Evolutionary conservation across 1,284 basidiomycete species (phyloP), one percentile per base, ranked within the genome.

Genomic region (Ceratobasidium sp.): DNA sequence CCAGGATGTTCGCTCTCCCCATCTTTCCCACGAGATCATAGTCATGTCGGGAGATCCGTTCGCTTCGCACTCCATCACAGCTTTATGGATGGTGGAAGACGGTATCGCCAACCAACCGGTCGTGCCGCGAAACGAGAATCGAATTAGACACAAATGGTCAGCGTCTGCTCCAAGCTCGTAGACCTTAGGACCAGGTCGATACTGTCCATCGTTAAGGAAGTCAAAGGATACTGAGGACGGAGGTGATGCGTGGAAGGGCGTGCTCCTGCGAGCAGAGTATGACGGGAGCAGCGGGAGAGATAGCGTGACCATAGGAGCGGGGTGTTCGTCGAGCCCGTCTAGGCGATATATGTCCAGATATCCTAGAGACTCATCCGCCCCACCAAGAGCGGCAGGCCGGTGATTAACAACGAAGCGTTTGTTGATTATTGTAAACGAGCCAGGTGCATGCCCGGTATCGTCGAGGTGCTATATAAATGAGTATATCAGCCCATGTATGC

Each of bases 101-200:
- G 61, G 61, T n/a, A 63, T 42, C 18, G 23, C 26, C 20, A 63
- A 42, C 61, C 61, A 63, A 20, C 61, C 61, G 20, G 18, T 7
- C 40, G 7, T 15, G 15, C 5, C 7, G 39, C 39, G 33, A 23
- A 42, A 63, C 40, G 39, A 20, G 61, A 7, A 63, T 44, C 39
- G 33, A 42, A 63, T 63, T n/a, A 63, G 20, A n/a, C 61, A 63
- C 40, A 63, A 63, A 23, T 63, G 61, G 39, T 63, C 39, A 2
- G 61, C 39, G n/a, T 63, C 40, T 44, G 20, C 40, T 12, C 39
- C 10, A 33, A 28, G 12, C 39, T 63, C 61, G n/a, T 63, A 63
- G n/a, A 63, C 39, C 61, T 63, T 63, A 6, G 61, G 61, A 40
- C 20, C 10, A n/a, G 61, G 40, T 63, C n/a, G 61, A 63, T 63